Base-by-base conservation (phyloP, 2,329 filamentous ascomycete species). In the Colletotrichum falcatum region DNA sequence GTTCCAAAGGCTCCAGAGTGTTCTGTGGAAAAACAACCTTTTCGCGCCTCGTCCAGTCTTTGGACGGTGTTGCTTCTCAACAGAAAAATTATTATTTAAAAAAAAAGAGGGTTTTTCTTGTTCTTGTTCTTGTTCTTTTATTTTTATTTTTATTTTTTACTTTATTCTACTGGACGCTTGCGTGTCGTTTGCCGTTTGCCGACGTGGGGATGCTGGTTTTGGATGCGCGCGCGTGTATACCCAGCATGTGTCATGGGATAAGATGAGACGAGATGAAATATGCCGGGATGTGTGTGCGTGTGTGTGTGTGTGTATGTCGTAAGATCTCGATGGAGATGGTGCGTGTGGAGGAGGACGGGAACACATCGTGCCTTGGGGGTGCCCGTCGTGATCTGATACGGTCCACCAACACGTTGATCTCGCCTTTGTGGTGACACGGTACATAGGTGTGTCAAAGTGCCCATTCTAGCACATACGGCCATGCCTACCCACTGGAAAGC, bases 121-220 rank as follows among this genome's bases (percentile, higher is more conserved):
- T n/a, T n/a, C n/a, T n/a, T n/a, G n/a, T n/a, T n/a, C n/a, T n/a
- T n/a, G n/a, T n/a, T n/a, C n/a, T n/a, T n/a, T n/a, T 39, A 16
- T 18, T 20, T 39, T 42, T 26, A 8, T 26, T 39, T 2, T 6
- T 3, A 3, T 16, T 23, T n/a, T 55, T 55, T n/a, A 3, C 6
- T 26, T 18, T 16, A 11, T 56, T 56, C 1, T 44, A 18, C n/a
- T 46, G 44, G n/a, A 9, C 5, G 33, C n/a, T 39, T 44, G 5
- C 12, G 53, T n/a, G 56, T 8, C 46, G 26, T 18, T 20, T 66
- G 55, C 66, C 61, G 61, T 37, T 28, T 54, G 55, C 49, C 56
- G 55, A 39, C 66, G 39, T 70, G 62, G 63, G 66, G 39, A 70
- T 70, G 63, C 56, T 49, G 62, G 66, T 26, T 28, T 49, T 16